These are phyloP conservation scores for Xylaria sp. DNA, from an alignment of 2,329 filamentous ascomycete species.

Conservation along the genomic window DNA sequence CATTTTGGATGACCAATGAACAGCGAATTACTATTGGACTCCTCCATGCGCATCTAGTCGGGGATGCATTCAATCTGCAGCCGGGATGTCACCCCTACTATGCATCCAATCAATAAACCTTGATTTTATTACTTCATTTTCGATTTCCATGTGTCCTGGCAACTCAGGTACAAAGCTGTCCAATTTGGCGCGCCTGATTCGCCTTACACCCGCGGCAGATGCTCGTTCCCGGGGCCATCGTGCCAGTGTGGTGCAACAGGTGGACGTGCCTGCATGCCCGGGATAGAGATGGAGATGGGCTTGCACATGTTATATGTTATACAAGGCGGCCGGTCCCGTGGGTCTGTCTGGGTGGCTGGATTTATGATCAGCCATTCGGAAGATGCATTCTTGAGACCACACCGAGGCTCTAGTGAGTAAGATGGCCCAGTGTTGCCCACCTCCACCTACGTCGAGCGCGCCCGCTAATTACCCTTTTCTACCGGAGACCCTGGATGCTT, in stretches of 20 bases:
- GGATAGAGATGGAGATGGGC: constrained; percentile 2
- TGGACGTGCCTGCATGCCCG: constrained; percentile 14
- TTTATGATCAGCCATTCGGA: constrained; percentile 10
- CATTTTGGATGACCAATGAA: constrained; percentile 29
- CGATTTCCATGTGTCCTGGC: constrained; percentile 39
- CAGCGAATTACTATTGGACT: constrained; percentile 13
- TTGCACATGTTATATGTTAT: constrained; percentile 20
- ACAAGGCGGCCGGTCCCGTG: constrained; percentile 26
- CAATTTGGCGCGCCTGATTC: constrained; percentile 23
- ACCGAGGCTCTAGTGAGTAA: constrained; percentile 36
- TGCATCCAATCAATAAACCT: constrained; percentile 46
- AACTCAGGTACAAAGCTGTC: constrained; percentile 37
- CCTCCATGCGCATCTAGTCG: constrained; percentile 21
- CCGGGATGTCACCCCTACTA: constrained; percentile 42
- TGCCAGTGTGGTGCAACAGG: constrained; percentile 27
- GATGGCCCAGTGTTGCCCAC: constrained; percentile 17
- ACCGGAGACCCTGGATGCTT: constrained; percentile 29
- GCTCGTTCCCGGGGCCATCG: constrained; percentile 18
- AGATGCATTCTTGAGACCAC: constrained; percentile 29
- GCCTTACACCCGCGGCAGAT: constrained; percentile 28
- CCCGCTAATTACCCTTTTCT: constrained; percentile 37
- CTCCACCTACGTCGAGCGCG: constrained; percentile 15
- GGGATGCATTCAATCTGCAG: constrained; percentile 33
- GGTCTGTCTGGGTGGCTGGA: constrained; percentile 13
- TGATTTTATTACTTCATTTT: constrained; percentile 40